Evolutionary conservation across 257 asterid genomes (phyloP), one percentile per base, ranked within the genome.

Genomic region (Nyctanthes arbortristis): DNA sequence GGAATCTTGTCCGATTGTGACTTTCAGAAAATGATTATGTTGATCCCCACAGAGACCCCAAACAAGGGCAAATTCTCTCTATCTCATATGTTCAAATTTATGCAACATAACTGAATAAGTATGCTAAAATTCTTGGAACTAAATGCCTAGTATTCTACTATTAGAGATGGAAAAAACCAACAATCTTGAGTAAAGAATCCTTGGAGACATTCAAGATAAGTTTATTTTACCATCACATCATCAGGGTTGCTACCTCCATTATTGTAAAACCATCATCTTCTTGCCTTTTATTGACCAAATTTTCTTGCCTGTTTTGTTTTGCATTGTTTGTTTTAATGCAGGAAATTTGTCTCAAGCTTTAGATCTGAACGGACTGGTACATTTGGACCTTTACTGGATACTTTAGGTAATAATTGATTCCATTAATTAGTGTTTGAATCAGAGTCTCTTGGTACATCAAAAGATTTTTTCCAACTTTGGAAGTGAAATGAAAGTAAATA

Each of bases 331-430:
- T 28, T 70, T 29, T 71, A 52, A 63, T 71, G 77, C 96, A 94
- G 99, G 99, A 94, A 83, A 81, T 94, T 86, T 73, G 59, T 89
- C 73, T 94, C 99, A 66, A 89, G 92, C 86, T 84, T 94, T 80
- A 88, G 97, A 79, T 47, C 87, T 65, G 96, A 88, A 81, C 89
- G 96, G 63, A 72, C 75, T 56, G 97, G 93, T 78, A 74, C 78
- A 31, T 66, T 86, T 27, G 96, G 99, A 54, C 66, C 90, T 69
- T 91, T 80, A 73, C 74, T 91, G n/a, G 95, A 88, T 71, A 81
- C 78, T 70, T 74, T 86, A 66, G 99, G 99, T 94, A 85, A 78
- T 66, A 36, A 47, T 24, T 61, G 61, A 52, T 20, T 63, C 30
- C 40, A 24, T 56, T 35, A 10, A 36, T 22, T 14, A 47, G 14